Evolutionary conservation across 345 rosid genomes (phyloP).

Genomic region (Brassica napus): DNA sequence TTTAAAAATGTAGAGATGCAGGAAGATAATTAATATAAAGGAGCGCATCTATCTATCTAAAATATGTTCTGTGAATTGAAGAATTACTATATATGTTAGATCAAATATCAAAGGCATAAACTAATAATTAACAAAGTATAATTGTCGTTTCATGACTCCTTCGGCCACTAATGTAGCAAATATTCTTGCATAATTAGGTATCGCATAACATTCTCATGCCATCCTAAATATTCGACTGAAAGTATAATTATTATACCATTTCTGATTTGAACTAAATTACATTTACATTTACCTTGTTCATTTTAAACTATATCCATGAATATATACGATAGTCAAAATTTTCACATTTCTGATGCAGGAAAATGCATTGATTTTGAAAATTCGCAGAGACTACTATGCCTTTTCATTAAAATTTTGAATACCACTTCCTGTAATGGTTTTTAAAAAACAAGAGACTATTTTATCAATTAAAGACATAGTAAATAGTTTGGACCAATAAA

Average conservation of each 20-base stretch:
- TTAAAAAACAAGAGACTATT: no score
- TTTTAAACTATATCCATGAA: not conserved
- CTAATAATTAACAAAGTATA: conserved; percentile 1
- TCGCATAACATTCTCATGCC: not conserved
- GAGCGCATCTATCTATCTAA: conserved; percentile 5
- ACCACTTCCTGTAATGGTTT: not conserved
- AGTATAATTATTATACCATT: not conserved
- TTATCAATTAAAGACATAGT: no score
- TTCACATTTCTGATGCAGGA: not conserved
- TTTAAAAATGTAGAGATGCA: not conserved
- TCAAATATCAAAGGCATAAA: not conserved
- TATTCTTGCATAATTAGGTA: not conserved
- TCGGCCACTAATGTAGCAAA: conserved; percentile 7
- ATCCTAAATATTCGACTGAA: not conserved
- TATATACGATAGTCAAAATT: no score
- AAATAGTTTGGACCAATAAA: not conserved
- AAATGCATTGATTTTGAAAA: not conserved
- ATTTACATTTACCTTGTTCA: not conserved
- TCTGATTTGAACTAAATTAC: not conserved
- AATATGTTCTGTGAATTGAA: not conserved
- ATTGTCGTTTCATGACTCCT: conserved; percentile 14
- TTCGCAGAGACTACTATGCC: not conserved
- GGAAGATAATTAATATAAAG: not conserved
- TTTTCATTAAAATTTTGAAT: not conserved
- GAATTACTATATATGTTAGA: conserved; percentile 3